Percentiles rank a stretch among this genome's conserved stretches.
Conservation (phyloP, 768 basidiomycete species). For the Exidia glandulosa region DNA sequence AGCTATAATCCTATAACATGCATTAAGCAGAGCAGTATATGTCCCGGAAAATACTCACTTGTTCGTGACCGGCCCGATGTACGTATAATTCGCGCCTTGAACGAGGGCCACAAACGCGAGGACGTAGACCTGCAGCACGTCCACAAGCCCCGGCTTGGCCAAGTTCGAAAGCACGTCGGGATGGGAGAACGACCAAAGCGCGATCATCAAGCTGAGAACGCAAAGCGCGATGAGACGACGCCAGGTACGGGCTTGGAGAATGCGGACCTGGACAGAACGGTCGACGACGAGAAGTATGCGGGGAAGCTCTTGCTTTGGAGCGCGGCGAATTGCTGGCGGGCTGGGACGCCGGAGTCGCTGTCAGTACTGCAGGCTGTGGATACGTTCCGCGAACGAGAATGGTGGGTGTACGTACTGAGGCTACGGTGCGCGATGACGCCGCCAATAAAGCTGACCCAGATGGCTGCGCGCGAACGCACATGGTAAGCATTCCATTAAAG, state of each 20-base stretch:
- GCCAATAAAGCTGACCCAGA: conserved; percentile 64
- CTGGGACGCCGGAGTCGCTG: too few relatives aligned
- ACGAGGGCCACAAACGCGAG: conserved; percentile 34
- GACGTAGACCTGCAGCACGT: conserved; percentile 56
- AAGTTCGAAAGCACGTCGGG: conserved; percentile 41
- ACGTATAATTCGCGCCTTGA: conserved; percentile 52
- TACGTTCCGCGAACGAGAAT: too few relatives aligned
- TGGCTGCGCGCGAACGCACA: too few relatives aligned
- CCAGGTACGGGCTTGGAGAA: background rate
- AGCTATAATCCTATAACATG: conserved; percentile 52
- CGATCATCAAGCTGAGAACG: conserved; percentile 29
- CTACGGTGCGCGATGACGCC: conserved; percentile 26
- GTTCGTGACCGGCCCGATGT: conserved; percentile 64
- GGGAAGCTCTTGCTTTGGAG: conserved; percentile 71
- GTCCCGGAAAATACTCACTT: conserved; percentile 29
- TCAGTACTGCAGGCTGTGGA: too few relatives aligned
- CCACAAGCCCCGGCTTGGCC: conserved; percentile 36
- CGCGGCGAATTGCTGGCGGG: conserved; percentile 59
- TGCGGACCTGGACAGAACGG: conserved; percentile 32
- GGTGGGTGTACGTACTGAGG: background rate
- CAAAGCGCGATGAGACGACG: background rate
- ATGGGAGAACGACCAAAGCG: conserved; percentile 47
- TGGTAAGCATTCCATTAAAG: too few relatives aligned
- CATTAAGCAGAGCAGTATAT: background rate
- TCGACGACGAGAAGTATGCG: conserved; percentile 56